Evolutionary conservation across 2,329 filamentous ascomycete genomes (phyloP).

Genomic region (Pseudocercospora cruenta): DNA sequence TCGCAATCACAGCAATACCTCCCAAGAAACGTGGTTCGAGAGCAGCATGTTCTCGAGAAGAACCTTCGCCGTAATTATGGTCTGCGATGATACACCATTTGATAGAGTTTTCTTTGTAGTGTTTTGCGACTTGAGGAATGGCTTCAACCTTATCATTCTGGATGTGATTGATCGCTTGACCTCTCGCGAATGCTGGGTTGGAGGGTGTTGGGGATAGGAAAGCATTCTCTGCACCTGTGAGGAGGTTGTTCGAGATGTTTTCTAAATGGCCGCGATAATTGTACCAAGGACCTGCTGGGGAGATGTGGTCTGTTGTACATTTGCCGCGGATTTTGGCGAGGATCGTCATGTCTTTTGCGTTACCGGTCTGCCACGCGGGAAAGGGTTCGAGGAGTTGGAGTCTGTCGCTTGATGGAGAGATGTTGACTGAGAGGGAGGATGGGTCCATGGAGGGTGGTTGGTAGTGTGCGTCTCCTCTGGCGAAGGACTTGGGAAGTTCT

Average conservation of each 20-base stretch:
- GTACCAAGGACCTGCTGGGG: slow-evolving; percentile 88
- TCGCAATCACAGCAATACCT: slow-evolving; percentile 93
- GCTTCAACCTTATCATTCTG: slow-evolving; percentile 81
- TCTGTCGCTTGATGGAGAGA: slow-evolving; percentile 88
- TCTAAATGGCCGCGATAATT: slow-evolving; percentile 99
- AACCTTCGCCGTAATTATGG: slow-evolving; percentile 99
- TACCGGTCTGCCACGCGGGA: slow-evolving; percentile 63
- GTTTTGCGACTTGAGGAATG: slow-evolving; percentile 90
- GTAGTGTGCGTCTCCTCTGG: slow-evolving; percentile 57
- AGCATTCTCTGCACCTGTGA: slow-evolving; percentile 90
- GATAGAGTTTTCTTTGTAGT: slow-evolving; percentile 97
- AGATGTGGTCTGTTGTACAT: slow-evolving; percentile 39
- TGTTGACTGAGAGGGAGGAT: slow-evolving; percentile 71
- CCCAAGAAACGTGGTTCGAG: slow-evolving; percentile 96
- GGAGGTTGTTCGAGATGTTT: slow-evolving; percentile 99
- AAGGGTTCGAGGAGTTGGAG: slow-evolving; percentile 91
- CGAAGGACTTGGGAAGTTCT: slow-evolving; percentile 79
- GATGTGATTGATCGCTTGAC: slow-evolving; percentile 93
- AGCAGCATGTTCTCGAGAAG: slow-evolving; percentile 96
- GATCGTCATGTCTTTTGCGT: slow-evolving; percentile 71
- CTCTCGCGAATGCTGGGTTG: slow-evolving; percentile 68
- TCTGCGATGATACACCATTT: slow-evolving; percentile 97
- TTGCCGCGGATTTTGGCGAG: slow-evolving; percentile 96
- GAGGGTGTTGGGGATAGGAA: too few species aligned
- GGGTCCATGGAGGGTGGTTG: slow-evolving; percentile 89